Percentiles rank a stretch among this genome's conserved stretches.
Evolutionary conservation across 2,329 filamentous ascomycete species (phyloP).

Genomic region (Ceratocystis diversiconidia): DNA sequence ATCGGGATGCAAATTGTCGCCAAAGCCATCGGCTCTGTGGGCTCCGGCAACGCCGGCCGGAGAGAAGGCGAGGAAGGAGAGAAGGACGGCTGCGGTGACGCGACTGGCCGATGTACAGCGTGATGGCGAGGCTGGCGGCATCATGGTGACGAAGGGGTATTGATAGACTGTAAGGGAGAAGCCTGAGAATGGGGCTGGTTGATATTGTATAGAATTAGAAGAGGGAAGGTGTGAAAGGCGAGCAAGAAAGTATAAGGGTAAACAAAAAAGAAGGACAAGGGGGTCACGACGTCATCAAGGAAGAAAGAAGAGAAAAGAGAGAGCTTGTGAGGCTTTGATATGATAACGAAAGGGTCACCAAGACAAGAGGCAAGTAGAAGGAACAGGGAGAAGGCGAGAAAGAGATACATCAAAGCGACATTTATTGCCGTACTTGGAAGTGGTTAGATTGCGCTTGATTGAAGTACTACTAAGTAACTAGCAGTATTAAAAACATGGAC

Average conservation of each 20-base stretch:
- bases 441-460: not conserved
- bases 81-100: slow-evolving; percentile 47
- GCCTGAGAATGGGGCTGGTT: not conserved
- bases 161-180: not conserved
- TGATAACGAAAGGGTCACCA: not conserved
- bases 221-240: not conserved
- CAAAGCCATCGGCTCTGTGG: slow-evolving; percentile 17
- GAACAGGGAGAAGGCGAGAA: not conserved
- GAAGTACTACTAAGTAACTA: not conserved
- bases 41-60: slow-evolving; percentile 27
- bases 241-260: not conserved
- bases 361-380: not conserved
- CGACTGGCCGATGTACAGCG: slow-evolving; percentile 43
- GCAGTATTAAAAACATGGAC: too few species aligned
- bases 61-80: slow-evolving; percentile 52
- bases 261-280: not conserved
- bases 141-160: not conserved
- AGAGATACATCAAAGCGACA: not conserved
- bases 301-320: not conserved
- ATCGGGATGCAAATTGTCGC: slow-evolving; percentile 30
- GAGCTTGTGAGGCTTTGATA: not conserved
- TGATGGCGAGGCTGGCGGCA: not conserved
- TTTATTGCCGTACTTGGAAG: not conserved
- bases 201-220: not conserved
- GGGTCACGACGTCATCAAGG: slow-evolving; percentile 12